These are phyloP conservation scores for Yarrowia deformans DNA, from an alignment of 805 yeast genomes.

Conservation along the genomic window DNA sequence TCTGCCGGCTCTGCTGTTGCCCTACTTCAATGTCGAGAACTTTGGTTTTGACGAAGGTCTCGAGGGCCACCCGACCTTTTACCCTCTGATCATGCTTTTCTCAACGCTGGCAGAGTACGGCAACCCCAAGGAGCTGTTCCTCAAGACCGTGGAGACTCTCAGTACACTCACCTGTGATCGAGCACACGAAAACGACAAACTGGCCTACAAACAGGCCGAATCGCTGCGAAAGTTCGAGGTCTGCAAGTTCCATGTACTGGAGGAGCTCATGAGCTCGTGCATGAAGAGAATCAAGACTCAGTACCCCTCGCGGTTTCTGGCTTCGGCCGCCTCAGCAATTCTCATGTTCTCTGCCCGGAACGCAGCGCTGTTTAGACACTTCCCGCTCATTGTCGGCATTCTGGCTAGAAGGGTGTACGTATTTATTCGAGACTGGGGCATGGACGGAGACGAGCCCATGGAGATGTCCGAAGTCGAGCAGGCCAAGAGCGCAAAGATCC, in stretches of 20 bases:
- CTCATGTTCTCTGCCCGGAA: conserved; percentile 60
- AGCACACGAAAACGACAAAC: conserved; percentile 30
- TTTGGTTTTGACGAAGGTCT: conserved; percentile 41
- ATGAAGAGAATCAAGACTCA: conserved; percentile 68
- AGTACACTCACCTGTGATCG: conserved; percentile 49
- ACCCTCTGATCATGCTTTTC: conserved; percentile 58
- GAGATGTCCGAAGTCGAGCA: conserved; percentile 52
- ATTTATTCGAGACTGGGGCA: conserved; percentile 61
- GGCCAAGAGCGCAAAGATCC: conserved; percentile 64
- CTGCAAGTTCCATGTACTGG: conserved; percentile 64
- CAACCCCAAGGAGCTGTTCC: conserved; percentile 79
- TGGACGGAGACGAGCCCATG: conserved; percentile 50
- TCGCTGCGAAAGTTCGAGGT: conserved; percentile 41
- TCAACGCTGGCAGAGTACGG: conserved; percentile 71
- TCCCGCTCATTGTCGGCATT: conserved; percentile 53
- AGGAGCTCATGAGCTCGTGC: conserved; percentile 68
- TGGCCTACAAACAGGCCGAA: conserved; percentile 20
- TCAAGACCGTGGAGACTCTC: conserved; percentile 73
- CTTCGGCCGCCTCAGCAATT: conserved; percentile 68
- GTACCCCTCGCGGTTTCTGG: conserved; percentile 80
- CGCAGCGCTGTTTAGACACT: conserved; percentile 48
- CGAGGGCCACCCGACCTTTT: conserved; percentile 39
- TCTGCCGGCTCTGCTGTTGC: conserved; percentile 71
- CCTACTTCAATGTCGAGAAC: conserved; percentile 55
- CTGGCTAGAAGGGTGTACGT: conserved; percentile 65